These are phyloP conservation scores for Torulaspora microellipsoides DNA, from an alignment of 805 yeast species.

Conservation along the genomic window DNA sequence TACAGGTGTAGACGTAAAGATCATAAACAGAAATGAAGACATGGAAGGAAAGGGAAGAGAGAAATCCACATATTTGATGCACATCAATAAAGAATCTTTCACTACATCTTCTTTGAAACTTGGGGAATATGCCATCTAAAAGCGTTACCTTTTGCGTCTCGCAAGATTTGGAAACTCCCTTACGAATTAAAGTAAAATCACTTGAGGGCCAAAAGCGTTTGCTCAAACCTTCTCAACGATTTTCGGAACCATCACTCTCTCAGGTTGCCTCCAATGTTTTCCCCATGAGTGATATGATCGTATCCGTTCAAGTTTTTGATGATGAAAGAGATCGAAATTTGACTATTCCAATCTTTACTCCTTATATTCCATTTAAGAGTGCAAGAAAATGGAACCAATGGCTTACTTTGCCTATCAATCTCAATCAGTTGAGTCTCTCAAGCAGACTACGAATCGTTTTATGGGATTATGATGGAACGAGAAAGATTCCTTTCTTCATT, in stretches of 20 bases:
- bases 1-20: background rate
- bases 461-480: constrained; percentile 63
- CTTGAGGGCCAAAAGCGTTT: constrained; percentile 43
- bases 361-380: constrained; percentile 44
- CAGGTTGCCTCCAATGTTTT: constrained; percentile 40
- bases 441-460: constrained; percentile 56
- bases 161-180: constrained; percentile 47
- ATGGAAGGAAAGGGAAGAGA: no score
- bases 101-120: no score
- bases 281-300: constrained; percentile 37
- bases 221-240: constrained; percentile 42
- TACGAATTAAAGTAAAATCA: constrained; percentile 45
- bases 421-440: constrained; percentile 64
- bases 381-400: constrained; percentile 64
- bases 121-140: constrained; percentile 22
- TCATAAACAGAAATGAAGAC: no score
- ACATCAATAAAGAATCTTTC: no score
- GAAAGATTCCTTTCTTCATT: constrained; percentile 51
- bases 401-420: constrained; percentile 65
- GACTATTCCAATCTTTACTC: constrained; percentile 46
- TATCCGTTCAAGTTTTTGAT: constrained; percentile 42
- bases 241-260: constrained; percentile 44
- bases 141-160: constrained; percentile 55
- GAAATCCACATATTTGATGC: no score
- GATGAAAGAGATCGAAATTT: constrained; percentile 43